Conservation (phyloP, 768 basidiomycete species). For the Pisolithus marmoratus region DNA sequence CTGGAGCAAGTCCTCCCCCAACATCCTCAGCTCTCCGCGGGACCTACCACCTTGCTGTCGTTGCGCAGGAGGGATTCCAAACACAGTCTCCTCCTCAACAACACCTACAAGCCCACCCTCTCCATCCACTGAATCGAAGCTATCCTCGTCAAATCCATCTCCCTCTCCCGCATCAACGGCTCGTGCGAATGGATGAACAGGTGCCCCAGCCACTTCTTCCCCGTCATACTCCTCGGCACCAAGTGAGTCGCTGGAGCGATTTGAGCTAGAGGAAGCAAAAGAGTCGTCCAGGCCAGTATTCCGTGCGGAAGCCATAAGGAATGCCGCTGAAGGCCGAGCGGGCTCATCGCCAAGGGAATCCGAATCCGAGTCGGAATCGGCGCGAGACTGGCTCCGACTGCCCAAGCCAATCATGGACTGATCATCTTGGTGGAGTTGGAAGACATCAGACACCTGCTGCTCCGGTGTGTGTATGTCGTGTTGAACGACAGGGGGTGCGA, state of each 20-base stretch:
- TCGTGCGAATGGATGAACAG: slow-evolving; percentile 58
- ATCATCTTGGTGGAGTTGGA: slow-evolving; percentile 23
- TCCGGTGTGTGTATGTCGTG: slow-evolving; percentile 19
- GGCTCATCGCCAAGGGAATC: slow-evolving; percentile 54
- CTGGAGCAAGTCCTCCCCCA: slow-evolving; percentile 57
- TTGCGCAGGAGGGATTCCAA: slow-evolving; percentile 58
- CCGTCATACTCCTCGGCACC: slow-evolving; percentile 35
- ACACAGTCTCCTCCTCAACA: slow-evolving; percentile 58
- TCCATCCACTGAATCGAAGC: slow-evolving; percentile 43
- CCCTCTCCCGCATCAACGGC: slow-evolving; percentile 24
- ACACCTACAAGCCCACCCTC: slow-evolving; percentile 22
- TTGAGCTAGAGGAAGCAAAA: slow-evolving; percentile 46
- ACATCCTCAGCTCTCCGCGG: slow-evolving; percentile 41
- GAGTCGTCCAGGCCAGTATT: slow-evolving; percentile 28
- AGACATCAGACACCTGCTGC: slow-evolving; percentile 16
- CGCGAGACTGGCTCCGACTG: slow-evolving; percentile 8
- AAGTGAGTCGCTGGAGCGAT: slow-evolving; percentile 55
- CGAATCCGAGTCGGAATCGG: slow-evolving; percentile 49
- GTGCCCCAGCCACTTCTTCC: slow-evolving; percentile 34
- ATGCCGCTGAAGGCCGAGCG: slow-evolving; percentile 60
- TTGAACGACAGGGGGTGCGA: slow-evolving; percentile 1
- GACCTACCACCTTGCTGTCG: slow-evolving; percentile 26
- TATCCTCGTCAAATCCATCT: slow-evolving; percentile 44
- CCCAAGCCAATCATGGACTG: slow-evolving; percentile 12
- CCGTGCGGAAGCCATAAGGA: slow-evolving; percentile 54